phyloP scores from a whole-genome alignment of 2,329 filamentous ascomycete species.

The Pyricularia sp. region DNA sequence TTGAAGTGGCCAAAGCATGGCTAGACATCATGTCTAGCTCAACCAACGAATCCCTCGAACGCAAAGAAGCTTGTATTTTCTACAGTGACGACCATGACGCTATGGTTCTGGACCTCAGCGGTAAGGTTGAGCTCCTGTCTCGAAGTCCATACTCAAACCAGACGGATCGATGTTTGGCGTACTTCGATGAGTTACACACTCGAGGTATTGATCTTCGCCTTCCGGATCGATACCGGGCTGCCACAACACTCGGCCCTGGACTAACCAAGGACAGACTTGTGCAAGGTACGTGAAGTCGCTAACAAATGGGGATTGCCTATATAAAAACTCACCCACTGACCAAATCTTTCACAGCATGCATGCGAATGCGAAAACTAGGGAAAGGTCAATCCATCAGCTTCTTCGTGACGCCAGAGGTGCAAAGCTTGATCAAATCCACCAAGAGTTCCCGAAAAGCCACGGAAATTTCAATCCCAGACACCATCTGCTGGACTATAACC shows the following conservation, averaged over 20 bases:
- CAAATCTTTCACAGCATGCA: slow-evolving; percentile 37
- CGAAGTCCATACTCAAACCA: slow-evolving; percentile 49
- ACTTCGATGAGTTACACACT: slow-evolving; percentile 62
- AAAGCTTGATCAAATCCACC: slow-evolving; percentile 11
- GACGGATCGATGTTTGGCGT: slow-evolving; percentile 52
- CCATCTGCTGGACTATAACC: slow-evolving; percentile 31
- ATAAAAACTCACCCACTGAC: too few relatives aligned
- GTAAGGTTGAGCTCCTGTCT: slow-evolving; percentile 36
- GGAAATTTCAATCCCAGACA: background rate
- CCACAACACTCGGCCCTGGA: slow-evolving; percentile 55
- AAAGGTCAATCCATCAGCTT: slow-evolving; percentile 57
- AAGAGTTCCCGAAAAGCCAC: background rate
- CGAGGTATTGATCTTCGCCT: slow-evolving; percentile 60
- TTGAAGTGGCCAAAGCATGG: slow-evolving; percentile 43
- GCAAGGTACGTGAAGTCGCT: slow-evolving; percentile 40
- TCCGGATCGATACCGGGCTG: slow-evolving; percentile 48
- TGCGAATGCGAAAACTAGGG: slow-evolving; percentile 62
- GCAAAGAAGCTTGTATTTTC: background rate
- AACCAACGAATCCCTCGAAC: background rate
- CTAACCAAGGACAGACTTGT: slow-evolving; percentile 61
- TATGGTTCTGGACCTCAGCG: slow-evolving; percentile 38
- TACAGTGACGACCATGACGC: slow-evolving; percentile 43
- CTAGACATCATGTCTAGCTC: slow-evolving; percentile 19
- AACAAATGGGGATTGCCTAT: too few relatives aligned
- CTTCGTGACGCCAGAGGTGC: slow-evolving; percentile 48